These are phyloP conservation scores for Chimonanthus salicifolius DNA, from an alignment of 164 flowering plant genomes.

Conservation along the genomic window DNA sequence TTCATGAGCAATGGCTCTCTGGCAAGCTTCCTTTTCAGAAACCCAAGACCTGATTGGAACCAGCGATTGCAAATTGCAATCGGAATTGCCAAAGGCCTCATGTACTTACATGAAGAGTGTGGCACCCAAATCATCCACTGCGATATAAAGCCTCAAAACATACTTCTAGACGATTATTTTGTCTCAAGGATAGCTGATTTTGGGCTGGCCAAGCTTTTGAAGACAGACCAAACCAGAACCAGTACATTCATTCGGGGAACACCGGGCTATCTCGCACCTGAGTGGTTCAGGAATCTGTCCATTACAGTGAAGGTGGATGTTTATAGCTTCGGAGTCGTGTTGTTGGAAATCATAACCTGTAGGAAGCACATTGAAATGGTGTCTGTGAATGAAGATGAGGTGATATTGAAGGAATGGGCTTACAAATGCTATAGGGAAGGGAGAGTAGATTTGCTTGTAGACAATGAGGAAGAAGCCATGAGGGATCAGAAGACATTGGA, in stretches of 20 bases:
- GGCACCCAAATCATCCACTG: conserved; percentile 18
- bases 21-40: conserved; percentile 12
- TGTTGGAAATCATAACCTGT: conserved; percentile 21
- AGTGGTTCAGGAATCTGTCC: conserved; percentile 11
- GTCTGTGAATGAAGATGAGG: conserved; percentile 5
- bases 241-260: conserved; percentile 16
- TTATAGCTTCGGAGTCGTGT: conserved; percentile 18
- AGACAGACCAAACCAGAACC: conserved; percentile 15
- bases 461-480: conserved; percentile 9
- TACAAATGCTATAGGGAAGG: conserved; percentile 14
- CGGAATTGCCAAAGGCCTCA: conserved; percentile 17
- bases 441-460: conserved; percentile 7
- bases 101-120: conserved; percentile 17
- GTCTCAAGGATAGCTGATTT: conserved; percentile 13
- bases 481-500: conserved; percentile 5
- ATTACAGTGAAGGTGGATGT: conserved; percentile 19
- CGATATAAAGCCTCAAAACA: conserved; percentile 20
- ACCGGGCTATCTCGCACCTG: conserved; percentile 13
- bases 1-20: conserved; percentile 16
- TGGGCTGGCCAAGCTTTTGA: conserved; percentile 18
- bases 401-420: conserved; percentile 18
- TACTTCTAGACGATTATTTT: conserved; percentile 14
- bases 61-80: conserved; percentile 13
- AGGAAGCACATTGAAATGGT: conserved; percentile 10
- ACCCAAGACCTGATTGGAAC: conserved; percentile 9